Percentiles rank a stretch among this genome's conserved stretches.
These are phyloP conservation scores for Fusarium hostae DNA, from an alignment of 2,329 filamentous ascomycete species.

Conservation along the genomic window DNA sequence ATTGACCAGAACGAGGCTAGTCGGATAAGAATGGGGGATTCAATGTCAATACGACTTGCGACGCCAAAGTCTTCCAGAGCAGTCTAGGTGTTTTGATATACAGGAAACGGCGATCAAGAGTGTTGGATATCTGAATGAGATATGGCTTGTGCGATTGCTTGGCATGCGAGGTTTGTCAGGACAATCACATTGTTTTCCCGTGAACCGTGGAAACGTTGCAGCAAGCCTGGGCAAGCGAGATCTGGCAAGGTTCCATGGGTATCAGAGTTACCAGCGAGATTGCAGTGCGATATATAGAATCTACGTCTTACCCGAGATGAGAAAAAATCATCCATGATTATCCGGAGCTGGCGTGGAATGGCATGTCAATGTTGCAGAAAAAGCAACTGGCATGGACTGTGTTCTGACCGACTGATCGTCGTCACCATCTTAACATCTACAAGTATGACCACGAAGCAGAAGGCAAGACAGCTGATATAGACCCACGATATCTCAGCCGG, in stretches of 20 bases:
- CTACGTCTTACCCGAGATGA: slow-evolving; percentile 29
- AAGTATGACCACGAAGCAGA: slow-evolving; percentile 5
- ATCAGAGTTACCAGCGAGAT: slow-evolving; percentile 28
- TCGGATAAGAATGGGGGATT: background rate
- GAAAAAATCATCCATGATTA: slow-evolving; percentile 5
- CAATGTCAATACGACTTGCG: slow-evolving; percentile 1
- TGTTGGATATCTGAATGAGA: background rate
- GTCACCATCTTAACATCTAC: slow-evolving; percentile 13
- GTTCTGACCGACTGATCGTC: slow-evolving; percentile 18
- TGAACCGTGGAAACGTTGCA: background rate
- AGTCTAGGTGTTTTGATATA: slow-evolving; percentile 9
- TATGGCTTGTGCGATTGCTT: background rate
- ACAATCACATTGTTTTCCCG: background rate
- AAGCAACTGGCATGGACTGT: background rate
- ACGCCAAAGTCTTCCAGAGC: slow-evolving; percentile 16
- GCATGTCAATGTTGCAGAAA: slow-evolving; percentile 12
- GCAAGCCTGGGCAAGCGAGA: slow-evolving; percentile 21
- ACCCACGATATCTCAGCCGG: slow-evolving; percentile 18
- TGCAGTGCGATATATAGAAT: slow-evolving; percentile 21
- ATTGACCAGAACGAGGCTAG: slow-evolving; percentile 15
- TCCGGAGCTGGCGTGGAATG: slow-evolving; percentile 25
- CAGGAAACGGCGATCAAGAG: background rate
- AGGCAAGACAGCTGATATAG: slow-evolving; percentile 28
- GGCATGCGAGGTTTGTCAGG: background rate
- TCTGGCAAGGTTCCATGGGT: slow-evolving; percentile 17